phyloP scores from a whole-genome alignment of 164 flowering plant genomes.

The grape (Vitis vinifera) region DNA sequence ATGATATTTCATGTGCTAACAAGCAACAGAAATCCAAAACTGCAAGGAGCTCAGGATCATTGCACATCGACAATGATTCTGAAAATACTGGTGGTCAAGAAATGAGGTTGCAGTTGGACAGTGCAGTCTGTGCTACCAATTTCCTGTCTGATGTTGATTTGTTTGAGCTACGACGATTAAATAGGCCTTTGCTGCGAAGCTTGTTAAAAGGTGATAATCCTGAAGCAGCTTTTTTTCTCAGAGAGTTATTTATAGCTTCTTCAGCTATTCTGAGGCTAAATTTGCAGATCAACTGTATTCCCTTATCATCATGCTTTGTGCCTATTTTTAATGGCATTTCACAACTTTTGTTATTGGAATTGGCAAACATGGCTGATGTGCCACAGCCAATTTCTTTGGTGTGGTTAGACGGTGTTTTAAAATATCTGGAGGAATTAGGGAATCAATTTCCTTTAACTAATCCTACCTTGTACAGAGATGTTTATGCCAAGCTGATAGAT shows the following conservation, averaged over 20 bases:
- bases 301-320: constrained; percentile 33
- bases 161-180: constrained; percentile 29
- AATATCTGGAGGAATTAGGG: constrained; percentile 78
- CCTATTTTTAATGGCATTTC: constrained; percentile 44
- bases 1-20: constrained; percentile 4
- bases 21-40: constrained; percentile 13
- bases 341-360: constrained; percentile 49
- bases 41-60: constrained; percentile 12
- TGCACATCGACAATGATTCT: constrained; percentile 16
- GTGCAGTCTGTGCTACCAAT: constrained; percentile 19
- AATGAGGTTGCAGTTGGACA: constrained; percentile 12
- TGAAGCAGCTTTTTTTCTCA: constrained; percentile 53
- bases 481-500: constrained; percentile 52
- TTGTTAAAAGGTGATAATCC: constrained; percentile 62
- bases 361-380: constrained; percentile 38
- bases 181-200: constrained; percentile 39
- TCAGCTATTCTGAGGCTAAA: constrained; percentile 69
- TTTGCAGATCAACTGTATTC: constrained; percentile 20
- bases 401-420: constrained; percentile 74
- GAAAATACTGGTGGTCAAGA: constrained; percentile 1
- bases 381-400: constrained; percentile 52
- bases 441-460: constrained; percentile 42
- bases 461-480: constrained; percentile 43
- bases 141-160: constrained; percentile 30
- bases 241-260: constrained; percentile 60